Percentiles rank a stretch among this genome's conserved stretches.
phyloP scores from a whole-genome alignment of 768 basidiomycete species.

The Lentinula raphanica region DNA sequence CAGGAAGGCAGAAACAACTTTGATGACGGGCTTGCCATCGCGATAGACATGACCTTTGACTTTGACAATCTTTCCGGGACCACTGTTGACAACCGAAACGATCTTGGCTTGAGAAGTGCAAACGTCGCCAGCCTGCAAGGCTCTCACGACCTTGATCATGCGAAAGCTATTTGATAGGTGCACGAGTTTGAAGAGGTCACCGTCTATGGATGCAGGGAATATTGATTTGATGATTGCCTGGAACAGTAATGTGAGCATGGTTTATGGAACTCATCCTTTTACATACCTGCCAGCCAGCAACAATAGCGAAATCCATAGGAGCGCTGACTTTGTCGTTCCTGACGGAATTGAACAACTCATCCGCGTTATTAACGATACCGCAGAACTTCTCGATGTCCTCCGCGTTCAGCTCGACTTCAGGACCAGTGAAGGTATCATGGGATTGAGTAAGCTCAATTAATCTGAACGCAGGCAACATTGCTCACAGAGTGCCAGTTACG shows the following conservation, averaged over 20 bases:
- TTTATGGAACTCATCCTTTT: neutral
- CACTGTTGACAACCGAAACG: slow-evolving; percentile 82
- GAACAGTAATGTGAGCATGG: slow-evolving; percentile 1
- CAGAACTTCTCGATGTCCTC: slow-evolving; percentile 84
- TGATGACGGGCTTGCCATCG: slow-evolving; percentile 75
- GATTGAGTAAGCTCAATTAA: no score
- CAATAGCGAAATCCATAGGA: slow-evolving; percentile 99
- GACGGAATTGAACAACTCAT: slow-evolving; percentile 80
- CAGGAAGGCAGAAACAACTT: slow-evolving; percentile 92
- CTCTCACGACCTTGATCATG: slow-evolving; percentile 69
- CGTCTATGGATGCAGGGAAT: slow-evolving; percentile 89
- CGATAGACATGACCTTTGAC: slow-evolving; percentile 83
- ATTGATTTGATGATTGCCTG: slow-evolving; percentile 99
- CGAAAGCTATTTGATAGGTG: slow-evolving; percentile 97
- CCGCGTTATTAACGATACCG: slow-evolving; percentile 88
- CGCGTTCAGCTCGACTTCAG: slow-evolving; percentile 76
- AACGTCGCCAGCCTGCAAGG: slow-evolving; percentile 79
- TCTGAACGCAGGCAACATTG: no score
- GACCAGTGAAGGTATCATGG: slow-evolving; percentile 78
- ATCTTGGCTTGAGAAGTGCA: slow-evolving; percentile 89
- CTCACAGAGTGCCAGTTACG: slow-evolving; percentile 69
- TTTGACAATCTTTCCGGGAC: slow-evolving; percentile 89
- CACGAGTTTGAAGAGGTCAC: slow-evolving; percentile 91
- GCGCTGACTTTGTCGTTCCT: slow-evolving; percentile 71
- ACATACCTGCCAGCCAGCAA: slow-evolving; percentile 95